Evolutionary conservation across 768 basidiomycete genomes (phyloP), one percentile per base, ranked within the genome.

Genomic region (Boletus edulis): DNA sequence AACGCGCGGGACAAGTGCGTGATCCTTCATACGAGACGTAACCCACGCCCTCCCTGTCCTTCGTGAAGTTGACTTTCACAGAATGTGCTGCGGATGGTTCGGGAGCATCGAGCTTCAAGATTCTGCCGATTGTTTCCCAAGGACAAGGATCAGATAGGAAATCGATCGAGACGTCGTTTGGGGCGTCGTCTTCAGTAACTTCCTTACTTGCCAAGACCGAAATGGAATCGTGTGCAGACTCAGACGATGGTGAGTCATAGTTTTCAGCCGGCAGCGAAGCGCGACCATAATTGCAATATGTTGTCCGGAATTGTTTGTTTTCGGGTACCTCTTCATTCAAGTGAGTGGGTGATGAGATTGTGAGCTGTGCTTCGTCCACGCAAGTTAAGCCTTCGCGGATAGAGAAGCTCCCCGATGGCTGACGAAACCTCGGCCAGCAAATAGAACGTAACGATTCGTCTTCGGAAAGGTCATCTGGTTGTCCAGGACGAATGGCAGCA

Each of bases 131-230:
- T 20, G 68, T 65, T 44, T 62, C 60, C 69, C 69, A 70, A 14
- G 69, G 69, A 45, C 67, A 58, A 5, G 69, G 68, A 51, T 70
- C 69, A n/a, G 62, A 59, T 27, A 70, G 54, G 54, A 72, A 61
- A 53, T 70, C 56, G 17, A 72, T 46, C 20, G 58, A 56, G 40
- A 58, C 35, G 18, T 43, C 22, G 13, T 24, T n/a, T 39, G 35
- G 40, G n/a, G 29, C 7, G 18, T 34, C 37, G 18, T 55, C 51
- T 32, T 39, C 34, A 17, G 24, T 9, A 17, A 40, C 44, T 35
- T 49, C 39, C 12, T 22, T 40, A 12, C 14, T 37, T 35, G 24
- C 34, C 47, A 24, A 27, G 32, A 37, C 24, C 34, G 4, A 29
- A 20, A 43, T 22, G 6, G n/a, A 18, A 41, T 43, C 32, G 4